phyloP scores from a whole-genome alignment of 202 grass and related monocot species.

The Hordeum pubiflorum region DNA sequence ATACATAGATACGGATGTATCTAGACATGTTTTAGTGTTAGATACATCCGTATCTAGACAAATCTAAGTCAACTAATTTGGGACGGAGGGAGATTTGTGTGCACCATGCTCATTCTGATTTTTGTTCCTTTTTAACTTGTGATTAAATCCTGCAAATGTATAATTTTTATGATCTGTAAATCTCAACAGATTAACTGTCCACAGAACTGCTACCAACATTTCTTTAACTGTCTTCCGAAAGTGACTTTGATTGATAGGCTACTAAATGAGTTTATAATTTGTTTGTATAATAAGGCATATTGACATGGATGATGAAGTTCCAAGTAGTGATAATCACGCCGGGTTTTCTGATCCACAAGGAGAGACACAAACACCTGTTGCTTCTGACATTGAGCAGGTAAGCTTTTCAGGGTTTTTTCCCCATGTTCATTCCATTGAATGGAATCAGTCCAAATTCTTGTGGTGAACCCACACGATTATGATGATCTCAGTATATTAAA shows the following conservation, averaged over 20 bases:
- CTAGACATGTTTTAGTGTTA: no score
- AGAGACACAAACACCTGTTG: slow-evolving; percentile 28
- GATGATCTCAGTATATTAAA: slow-evolving; percentile 3
- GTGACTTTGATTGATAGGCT: slow-evolving; percentile 27
- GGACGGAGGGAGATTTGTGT: not conserved
- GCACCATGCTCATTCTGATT: not conserved
- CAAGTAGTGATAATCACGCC: slow-evolving; percentile 39
- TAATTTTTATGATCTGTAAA: slow-evolving; percentile 8
- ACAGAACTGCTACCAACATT: not conserved
- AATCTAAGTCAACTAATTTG: no score
- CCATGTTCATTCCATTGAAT: slow-evolving; percentile 11
- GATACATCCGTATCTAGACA: no score
- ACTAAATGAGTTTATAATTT: slow-evolving; percentile 29
- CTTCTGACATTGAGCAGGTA: slow-evolving; percentile 54
- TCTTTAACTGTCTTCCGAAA: slow-evolving; percentile 2
- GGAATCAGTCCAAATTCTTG: not conserved
- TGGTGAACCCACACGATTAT: not conserved
- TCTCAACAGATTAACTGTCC: not conserved
- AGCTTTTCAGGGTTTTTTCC: not conserved
- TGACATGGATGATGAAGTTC: slow-evolving; percentile 52
- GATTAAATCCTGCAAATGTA: not conserved
- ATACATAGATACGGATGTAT: no score
- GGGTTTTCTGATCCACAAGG: slow-evolving; percentile 31
- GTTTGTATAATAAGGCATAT: slow-evolving; percentile 55
- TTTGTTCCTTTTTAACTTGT: not conserved